Evolutionary conservation across 1,284 basidiomycete genomes (phyloP).

Genomic region (Rhizoctonia solani): DNA sequence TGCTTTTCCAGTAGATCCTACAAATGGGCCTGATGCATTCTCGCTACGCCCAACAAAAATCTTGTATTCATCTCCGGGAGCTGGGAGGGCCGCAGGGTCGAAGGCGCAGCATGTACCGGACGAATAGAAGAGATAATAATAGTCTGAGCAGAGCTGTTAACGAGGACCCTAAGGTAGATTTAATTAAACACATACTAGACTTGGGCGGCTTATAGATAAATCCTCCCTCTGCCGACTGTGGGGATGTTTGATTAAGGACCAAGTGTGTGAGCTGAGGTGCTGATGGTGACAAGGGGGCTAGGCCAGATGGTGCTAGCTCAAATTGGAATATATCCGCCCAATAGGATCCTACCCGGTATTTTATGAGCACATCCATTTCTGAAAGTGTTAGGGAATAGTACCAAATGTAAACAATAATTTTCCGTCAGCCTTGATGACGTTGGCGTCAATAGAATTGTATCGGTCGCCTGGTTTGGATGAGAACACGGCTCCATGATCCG

Average conservation of each 20-base stretch:
- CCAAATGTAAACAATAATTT: constrained; percentile 30
- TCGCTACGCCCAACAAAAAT: constrained; percentile 45
- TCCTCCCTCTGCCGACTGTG: constrained; percentile 36
- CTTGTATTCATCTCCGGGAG: constrained; percentile 44
- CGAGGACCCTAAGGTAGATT: not conserved
- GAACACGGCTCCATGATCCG: constrained; percentile 46
- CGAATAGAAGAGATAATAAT: constrained; percentile 36
- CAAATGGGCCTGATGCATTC: constrained; percentile 45
- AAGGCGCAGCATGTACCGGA: constrained; percentile 35
- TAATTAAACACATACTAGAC: not conserved
- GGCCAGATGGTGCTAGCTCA: constrained; percentile 34
- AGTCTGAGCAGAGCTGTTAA: not conserved
- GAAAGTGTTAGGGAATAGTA: too few relatives aligned
- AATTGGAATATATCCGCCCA: constrained; percentile 37
- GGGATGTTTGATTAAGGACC: constrained; percentile 34
- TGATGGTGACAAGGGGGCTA: constrained; percentile 22
- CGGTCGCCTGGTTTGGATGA: constrained; percentile 42
- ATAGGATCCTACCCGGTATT: constrained; percentile 25
- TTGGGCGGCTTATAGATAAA: constrained; percentile 33
- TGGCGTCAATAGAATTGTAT: constrained; percentile 44
- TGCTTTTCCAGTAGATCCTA: constrained; percentile 42
- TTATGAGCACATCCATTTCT: too few relatives aligned
- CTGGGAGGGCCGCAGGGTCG: constrained; percentile 37
- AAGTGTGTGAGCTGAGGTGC: constrained; percentile 29
- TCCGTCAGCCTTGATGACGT: constrained; percentile 29